A percentile compares a stretch with the other conserved stretches of the same genome.
phyloP scores from a whole-genome alignment of 352 stramenopile species.

The Globisporangium irregulare region DNA sequence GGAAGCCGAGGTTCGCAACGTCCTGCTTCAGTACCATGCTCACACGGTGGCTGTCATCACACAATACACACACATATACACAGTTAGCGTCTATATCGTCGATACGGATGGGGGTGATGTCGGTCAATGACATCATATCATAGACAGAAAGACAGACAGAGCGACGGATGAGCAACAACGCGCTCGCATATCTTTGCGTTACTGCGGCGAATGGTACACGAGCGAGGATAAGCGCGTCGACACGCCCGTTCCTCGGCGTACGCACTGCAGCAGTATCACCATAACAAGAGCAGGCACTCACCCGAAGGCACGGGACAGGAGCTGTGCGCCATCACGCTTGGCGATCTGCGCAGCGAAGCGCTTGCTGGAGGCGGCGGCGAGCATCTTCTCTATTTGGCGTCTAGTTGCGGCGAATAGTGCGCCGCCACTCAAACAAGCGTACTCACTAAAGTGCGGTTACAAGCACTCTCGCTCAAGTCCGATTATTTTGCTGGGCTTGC shows the following conservation, averaged over 20 bases:
- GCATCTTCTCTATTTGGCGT: constrained; percentile 6
- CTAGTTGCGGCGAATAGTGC: constrained; percentile 1
- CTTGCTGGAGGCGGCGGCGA: constrained; percentile 10
- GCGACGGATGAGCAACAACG: not conserved
- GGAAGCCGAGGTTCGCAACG: constrained; percentile 80
- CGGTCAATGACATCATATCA: not conserved
- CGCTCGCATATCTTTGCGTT: not conserved
- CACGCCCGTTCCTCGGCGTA: not conserved
- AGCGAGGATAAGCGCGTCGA: not conserved
- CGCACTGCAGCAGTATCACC: not conserved
- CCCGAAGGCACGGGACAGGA: constrained; percentile 60
- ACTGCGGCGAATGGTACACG: not conserved
- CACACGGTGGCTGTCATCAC: constrained; percentile 58
- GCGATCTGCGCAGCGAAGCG: constrained; percentile 15
- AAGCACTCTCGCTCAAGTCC: too few species aligned
- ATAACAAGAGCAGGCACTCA: constrained; percentile 24
- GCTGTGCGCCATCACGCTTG: constrained; percentile 41
- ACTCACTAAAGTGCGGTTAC: too few species aligned
- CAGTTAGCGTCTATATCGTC: not conserved
- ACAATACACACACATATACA: not conserved
- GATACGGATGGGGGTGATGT: not conserved
- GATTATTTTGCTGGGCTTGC: too few species aligned
- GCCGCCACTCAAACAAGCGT: not conserved
- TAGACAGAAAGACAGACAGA: not conserved
- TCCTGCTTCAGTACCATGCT: constrained; percentile 87